Evolutionary conservation across 768 basidiomycete genomes (phyloP).

Genomic region (Mycena indigotica): DNA sequence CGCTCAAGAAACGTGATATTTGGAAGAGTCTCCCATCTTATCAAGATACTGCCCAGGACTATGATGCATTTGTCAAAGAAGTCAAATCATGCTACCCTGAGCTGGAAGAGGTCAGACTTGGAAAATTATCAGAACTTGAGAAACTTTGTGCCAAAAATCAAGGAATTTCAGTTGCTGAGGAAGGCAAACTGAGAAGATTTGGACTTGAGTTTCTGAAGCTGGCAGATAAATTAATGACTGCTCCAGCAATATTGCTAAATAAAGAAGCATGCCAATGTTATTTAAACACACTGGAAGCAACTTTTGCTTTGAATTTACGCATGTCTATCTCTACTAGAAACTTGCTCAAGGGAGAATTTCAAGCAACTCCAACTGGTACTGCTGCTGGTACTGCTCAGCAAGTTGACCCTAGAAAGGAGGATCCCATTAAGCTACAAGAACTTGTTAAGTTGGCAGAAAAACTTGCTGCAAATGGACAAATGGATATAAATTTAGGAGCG

Average conservation of each 20-base stretch:
- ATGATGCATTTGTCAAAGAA: background rate
- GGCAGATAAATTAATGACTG: background rate
- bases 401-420: slow-evolving; percentile 8
- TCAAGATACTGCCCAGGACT: background rate
- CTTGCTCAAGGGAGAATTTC: background rate
- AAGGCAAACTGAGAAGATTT: background rate
- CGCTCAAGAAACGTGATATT: background rate
- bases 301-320: background rate
- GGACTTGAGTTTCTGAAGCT: background rate
- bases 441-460: slow-evolving; percentile 10
- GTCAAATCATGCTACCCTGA: background rate
- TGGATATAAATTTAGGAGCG: background rate
- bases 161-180: background rate
- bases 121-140: background rate
- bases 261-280: slow-evolving; percentile 1
- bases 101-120: background rate
- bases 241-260: background rate
- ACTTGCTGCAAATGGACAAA: background rate
- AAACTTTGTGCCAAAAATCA: background rate
- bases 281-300: background rate
- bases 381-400: background rate
- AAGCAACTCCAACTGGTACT: background rate
- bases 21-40: background rate
- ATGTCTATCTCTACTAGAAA: background rate
- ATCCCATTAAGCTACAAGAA: slow-evolving; percentile 6